Evolutionary conservation across 2,329 filamentous ascomycete genomes (phyloP).

Genomic region (Exophiala calicioides): DNA sequence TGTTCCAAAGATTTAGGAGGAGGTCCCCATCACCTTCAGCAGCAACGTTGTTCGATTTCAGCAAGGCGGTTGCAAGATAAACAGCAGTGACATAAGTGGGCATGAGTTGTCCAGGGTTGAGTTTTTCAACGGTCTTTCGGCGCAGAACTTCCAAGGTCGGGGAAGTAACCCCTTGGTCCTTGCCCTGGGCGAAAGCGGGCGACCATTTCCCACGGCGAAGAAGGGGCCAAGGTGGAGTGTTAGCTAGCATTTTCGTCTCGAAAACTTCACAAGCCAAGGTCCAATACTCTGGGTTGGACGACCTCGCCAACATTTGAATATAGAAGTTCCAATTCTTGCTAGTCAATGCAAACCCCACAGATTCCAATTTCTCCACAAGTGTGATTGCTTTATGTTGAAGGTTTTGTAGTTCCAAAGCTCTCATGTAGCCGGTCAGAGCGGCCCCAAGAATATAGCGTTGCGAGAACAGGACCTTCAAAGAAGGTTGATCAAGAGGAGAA

Average conservation of each 20-base stretch:
- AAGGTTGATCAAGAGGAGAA: slow-evolving; percentile 10
- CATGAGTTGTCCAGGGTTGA: slow-evolving; percentile 42
- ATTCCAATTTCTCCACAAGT: slow-evolving; percentile 58
- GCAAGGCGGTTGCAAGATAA: slow-evolving; percentile 44
- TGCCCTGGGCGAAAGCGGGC: too few relatives aligned
- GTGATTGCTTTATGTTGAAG: slow-evolving; percentile 54
- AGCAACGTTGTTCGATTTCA: slow-evolving; percentile 40
- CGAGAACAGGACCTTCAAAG: slow-evolving; percentile 36
- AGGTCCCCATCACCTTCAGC: slow-evolving; percentile 35
- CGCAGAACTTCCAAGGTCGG: slow-evolving; percentile 37
- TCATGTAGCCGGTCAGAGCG: slow-evolving; percentile 55
- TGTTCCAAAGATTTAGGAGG: slow-evolving; percentile 34
- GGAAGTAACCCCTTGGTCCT: too few relatives aligned
- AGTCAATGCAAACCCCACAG: slow-evolving; percentile 71
- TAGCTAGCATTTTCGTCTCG: slow-evolving; percentile 74
- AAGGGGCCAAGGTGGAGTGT: slow-evolving; percentile 72
- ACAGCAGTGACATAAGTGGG: slow-evolving; percentile 49
- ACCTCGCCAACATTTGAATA: slow-evolving; percentile 65
- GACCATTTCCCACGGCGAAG: slow-evolving; percentile 37
- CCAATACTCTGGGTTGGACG: slow-evolving; percentile 58
- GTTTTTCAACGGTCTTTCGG: slow-evolving; percentile 25
- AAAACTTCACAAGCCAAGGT: slow-evolving; percentile 67
- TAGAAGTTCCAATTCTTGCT: slow-evolving; percentile 79
- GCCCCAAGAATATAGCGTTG: slow-evolving; percentile 53
- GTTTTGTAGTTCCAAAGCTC: slow-evolving; percentile 54